These are phyloP conservation scores for Arthrinium phaeospermum DNA, from an alignment of 2,329 filamentous ascomycete genomes.

Conservation along the genomic window DNA sequence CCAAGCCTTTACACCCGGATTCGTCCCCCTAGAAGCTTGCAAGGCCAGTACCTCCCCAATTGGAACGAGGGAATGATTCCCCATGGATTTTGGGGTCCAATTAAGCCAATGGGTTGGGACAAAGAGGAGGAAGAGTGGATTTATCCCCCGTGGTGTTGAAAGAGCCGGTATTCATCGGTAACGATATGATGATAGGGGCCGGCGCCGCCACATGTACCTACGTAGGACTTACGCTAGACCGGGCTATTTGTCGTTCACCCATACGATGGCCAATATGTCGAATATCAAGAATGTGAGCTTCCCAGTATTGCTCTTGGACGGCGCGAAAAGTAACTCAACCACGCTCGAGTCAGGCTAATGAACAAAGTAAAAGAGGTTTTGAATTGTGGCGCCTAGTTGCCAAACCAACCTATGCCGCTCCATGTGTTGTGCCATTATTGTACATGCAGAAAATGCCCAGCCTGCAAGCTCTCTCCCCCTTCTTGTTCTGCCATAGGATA, in stretches of 20 bases:
- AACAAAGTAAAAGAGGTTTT: constrained; percentile 7
- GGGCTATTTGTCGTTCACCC: neutral
- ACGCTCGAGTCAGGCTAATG: neutral
- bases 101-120: neutral
- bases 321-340: neutral
- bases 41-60: neutral
- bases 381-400: constrained; percentile 8
- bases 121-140: neutral
- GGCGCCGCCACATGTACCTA: neutral
- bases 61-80: neutral
- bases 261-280: neutral
- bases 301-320: neutral
- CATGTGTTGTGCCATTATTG: constrained; percentile 16
- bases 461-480: neutral
- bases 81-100: neutral
- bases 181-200: neutral
- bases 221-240: neutral
- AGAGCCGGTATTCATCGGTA: neutral
- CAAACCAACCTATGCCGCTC: constrained; percentile 8
- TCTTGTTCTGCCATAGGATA: neutral
- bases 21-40: too few relatives aligned
- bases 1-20: constrained; percentile 22
- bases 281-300: neutral
- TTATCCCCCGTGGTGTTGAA: neutral
- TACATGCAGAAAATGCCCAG: neutral